phyloP scores from a whole-genome alignment of 139 green algal genomes.

The Prasinococcaceae sp. region DNA sequence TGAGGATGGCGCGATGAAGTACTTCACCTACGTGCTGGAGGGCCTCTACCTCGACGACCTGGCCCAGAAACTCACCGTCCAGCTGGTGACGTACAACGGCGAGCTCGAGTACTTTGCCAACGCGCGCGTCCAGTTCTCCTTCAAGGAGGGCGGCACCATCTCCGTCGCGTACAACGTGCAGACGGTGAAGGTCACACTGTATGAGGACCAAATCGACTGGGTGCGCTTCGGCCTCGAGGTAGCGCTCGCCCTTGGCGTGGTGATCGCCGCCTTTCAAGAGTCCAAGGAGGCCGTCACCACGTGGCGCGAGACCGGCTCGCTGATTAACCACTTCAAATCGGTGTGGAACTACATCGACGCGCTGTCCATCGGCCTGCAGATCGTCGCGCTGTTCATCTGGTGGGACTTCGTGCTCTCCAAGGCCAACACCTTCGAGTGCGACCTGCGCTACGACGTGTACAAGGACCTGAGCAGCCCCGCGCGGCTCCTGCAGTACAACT shows the following conservation, averaged over 20 bases:
- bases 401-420: constrained; percentile 36
- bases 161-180: neutral
- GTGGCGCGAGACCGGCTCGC: constrained; percentile 1
- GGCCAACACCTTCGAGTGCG: constrained; percentile 38
- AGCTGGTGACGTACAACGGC: constrained; percentile 71
- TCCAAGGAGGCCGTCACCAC: neutral
- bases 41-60: constrained; percentile 47
- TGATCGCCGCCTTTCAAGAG: constrained; percentile 13
- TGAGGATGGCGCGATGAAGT: constrained; percentile 23
- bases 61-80: constrained; percentile 36
- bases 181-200: neutral
- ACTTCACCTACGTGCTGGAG: constrained; percentile 42
- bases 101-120: constrained; percentile 52
- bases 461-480: constrained; percentile 20
- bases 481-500: too few relatives aligned
- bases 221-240: constrained; percentile 47
- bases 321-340: constrained; percentile 30
- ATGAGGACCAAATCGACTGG: neutral
- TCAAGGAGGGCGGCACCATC: constrained; percentile 53
- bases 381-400: constrained; percentile 45
- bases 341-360: constrained; percentile 58
- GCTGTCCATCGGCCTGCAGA: constrained; percentile 46
- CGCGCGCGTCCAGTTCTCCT: constrained; percentile 37
- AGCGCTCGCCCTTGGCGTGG: constrained; percentile 40
- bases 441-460: constrained; percentile 56